Evolutionary conservation across 2,329 filamentous ascomycete species (phyloP), one percentile per base, ranked within the genome.

Genomic region (Exophiala bonariae): DNA sequence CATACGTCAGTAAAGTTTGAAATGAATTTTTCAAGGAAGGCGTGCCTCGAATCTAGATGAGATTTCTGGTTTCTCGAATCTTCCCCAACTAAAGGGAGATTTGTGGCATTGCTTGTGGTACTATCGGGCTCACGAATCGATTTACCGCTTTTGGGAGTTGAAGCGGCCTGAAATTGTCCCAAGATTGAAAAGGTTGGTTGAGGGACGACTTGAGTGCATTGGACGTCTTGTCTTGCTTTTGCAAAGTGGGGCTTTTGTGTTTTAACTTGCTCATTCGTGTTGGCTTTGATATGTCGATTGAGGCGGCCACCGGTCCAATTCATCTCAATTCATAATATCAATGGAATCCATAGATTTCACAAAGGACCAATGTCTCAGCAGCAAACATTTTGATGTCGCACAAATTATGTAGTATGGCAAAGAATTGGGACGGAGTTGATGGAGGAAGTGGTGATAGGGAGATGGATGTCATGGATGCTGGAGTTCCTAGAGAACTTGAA

Each of bases 301-400:
- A 73, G 59, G 43, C 65, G 65, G 23, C 70, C 69, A 44, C 70
- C 69, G 18, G 66, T 72, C 70, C 71, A 73, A 45, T 73, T 73
- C 71, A 73, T 73, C n/a, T 13, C 33, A 49, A 30, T 11, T 34
- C 20, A 19, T n/a, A 41, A 16, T 11, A 39, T 18, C 16, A 33
- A 37, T 16, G 33, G n/a, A 41, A 18, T 18, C 16, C 3, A 28
- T 7, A 22, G 20, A 31, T 30, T 13, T 13, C 20, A 20, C 14
- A 42, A 30, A 16, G 28, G 11, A 41, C 16, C 31, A 47, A 14
- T 16, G 31, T 26, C 2, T 33, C 31, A 17, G 31, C 40, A 19
- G 18, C 26, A 3, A 30, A 32, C 30, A n/a, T 13, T 9, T 11
- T 34, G 14, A 37, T 37, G 35, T 37, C 9, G 35, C 18, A 37